Evolutionary conservation across 495 filamentous ascomycete species (phyloP).

Genomic region (Tuber magnatum): DNA sequence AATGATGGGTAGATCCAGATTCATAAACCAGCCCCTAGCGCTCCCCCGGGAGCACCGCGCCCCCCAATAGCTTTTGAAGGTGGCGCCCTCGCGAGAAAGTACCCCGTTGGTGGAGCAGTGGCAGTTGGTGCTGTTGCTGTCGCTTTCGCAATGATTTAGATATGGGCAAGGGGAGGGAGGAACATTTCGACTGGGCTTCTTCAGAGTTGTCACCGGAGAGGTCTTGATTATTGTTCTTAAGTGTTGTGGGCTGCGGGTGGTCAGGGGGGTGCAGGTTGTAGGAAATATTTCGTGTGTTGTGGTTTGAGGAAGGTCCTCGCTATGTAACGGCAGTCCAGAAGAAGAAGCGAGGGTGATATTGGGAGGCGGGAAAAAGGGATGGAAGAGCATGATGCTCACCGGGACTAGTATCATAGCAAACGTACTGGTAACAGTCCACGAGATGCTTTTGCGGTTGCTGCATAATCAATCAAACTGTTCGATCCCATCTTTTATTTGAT

Average conservation of each 20-base stretch:
- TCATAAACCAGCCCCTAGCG: neutral
- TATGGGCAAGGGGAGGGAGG: neutral
- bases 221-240: neutral
- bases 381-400: neutral
- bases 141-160: conserved; percentile 33
- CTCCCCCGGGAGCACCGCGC: neutral
- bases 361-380: neutral
- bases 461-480: neutral
- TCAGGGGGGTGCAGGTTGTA: neutral
- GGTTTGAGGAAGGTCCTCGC: neutral
- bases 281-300: neutral
- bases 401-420: neutral
- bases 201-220: neutral
- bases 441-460: neutral
- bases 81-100: conserved; percentile 14
- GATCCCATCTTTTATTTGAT: neutral
- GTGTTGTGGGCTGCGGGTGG: neutral
- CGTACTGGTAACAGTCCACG: neutral
- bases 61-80: conserved; percentile 29
- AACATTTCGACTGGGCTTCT: neutral
- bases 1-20: neutral
- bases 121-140: conserved; percentile 19
- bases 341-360: neutral
- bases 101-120: conserved; percentile 13
- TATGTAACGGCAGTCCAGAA: neutral